A percentile compares a stretch with the other conserved stretches of the same genome.
Conservation (phyloP, 2,329 filamentous ascomycete species). For the Conoideocrella luteorostrata region DNA sequence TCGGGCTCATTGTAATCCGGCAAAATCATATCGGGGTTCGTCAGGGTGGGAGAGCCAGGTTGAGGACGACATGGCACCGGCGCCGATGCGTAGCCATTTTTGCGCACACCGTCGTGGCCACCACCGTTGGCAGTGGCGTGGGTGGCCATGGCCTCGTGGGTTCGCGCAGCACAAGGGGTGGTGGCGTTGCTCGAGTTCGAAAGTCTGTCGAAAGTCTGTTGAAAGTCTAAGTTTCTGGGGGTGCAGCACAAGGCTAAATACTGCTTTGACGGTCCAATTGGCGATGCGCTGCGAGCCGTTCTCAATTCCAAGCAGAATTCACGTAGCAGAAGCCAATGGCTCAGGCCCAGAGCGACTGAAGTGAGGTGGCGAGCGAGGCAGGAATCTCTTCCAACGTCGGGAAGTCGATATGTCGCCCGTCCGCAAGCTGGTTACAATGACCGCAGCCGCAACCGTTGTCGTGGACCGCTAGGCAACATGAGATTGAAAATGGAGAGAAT, state of each 20-base stretch:
- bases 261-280: neutral
- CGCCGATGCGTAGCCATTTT: conserved; percentile 20
- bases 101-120: conserved; percentile 23
- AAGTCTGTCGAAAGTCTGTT: neutral
- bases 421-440: neutral
- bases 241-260: neutral
- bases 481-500: neutral
- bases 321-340: neutral
- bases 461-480: neutral
- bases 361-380: no score
- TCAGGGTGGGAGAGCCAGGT: conserved; percentile 77
- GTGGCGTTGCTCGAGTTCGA: neutral
- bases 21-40: conserved; percentile 91
- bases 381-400: neutral
- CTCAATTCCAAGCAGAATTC: neutral
- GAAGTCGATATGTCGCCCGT: neutral
- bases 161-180: conserved; percentile 1
- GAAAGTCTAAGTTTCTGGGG: neutral
- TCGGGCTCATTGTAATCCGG: conserved; percentile 62
- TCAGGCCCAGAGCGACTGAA: no score
- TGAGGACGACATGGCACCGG: conserved; percentile 36
- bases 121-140: conserved; percentile 19
- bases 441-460: neutral
- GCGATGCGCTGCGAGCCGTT: neutral
- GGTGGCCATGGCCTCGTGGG: conserved; percentile 23